Evolutionary conservation across 2,329 filamentous ascomycete genomes (phyloP).

Genomic region (Tympanopsis confertula): DNA sequence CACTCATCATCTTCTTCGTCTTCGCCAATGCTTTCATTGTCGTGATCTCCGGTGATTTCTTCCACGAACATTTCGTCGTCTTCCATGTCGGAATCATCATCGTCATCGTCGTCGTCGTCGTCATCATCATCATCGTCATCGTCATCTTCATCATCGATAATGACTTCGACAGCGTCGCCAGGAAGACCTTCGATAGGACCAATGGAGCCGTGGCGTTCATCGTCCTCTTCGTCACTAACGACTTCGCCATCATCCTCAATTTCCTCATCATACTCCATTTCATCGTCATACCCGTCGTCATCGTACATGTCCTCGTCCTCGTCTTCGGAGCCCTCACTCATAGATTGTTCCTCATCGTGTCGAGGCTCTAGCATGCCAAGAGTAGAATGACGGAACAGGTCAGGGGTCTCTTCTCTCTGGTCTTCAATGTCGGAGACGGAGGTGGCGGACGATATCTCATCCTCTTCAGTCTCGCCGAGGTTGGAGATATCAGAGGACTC

Average conservation of each 20-base stretch:
- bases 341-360: conserved; percentile 13
- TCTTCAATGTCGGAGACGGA: conserved; percentile 82
- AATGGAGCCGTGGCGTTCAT: background rate
- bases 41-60: conserved; percentile 7
- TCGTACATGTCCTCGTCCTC: conserved; percentile 81
- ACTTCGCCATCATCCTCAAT: conserved; percentile 73
- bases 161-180: conserved; percentile 63
- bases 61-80: conserved; percentile 34
- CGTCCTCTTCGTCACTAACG: conserved; percentile 70
- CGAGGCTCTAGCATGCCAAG: conserved; percentile 85
- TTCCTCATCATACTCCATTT: conserved; percentile 87
- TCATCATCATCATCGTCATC: conserved; percentile 49
- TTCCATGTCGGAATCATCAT: conserved; percentile 38
- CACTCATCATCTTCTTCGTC: background rate
- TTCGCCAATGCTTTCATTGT: conserved; percentile 33
- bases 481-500: conserved; percentile 66
- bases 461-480: conserved; percentile 61
- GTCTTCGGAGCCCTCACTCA: conserved; percentile 26
- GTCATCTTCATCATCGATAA: conserved; percentile 57
- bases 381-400: conserved; percentile 91
- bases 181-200: conserved; percentile 60
- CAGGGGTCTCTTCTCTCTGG: conserved; percentile 85
- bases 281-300: conserved; percentile 72
- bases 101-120: conserved; percentile 44
- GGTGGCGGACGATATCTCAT: conserved; percentile 77